Evolutionary conservation across 768 basidiomycete genomes (phyloP).

Genomic region (Dendrothele bispora): DNA sequence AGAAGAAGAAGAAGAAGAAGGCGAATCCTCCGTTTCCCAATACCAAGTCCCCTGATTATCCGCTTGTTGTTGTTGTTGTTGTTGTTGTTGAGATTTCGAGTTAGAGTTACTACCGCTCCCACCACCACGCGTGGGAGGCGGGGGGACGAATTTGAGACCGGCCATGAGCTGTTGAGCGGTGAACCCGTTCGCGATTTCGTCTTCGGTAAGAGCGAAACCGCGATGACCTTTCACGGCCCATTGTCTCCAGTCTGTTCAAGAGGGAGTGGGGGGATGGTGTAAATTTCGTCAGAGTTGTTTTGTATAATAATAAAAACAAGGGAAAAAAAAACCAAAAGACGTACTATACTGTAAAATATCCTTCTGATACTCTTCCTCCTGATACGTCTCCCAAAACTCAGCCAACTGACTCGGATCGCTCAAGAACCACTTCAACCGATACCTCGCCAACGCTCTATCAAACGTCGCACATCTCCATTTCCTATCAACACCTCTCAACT

Average conservation of each 20-base stretch:
- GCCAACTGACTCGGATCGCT: constrained; percentile 33
- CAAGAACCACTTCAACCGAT: constrained; percentile 43
- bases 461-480: constrained; percentile 40
- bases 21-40: constrained; percentile 5
- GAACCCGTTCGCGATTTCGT: constrained; percentile 13
- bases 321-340: not conserved
- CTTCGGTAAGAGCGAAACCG: constrained; percentile 12
- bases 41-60: not conserved
- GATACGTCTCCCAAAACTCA: constrained; percentile 33
- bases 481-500: constrained; percentile 25
- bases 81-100: too few relatives aligned
- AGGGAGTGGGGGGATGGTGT: not conserved
- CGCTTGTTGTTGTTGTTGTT: too few relatives aligned
- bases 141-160: too few relatives aligned
- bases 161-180: constrained; percentile 10
- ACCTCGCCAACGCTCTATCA: constrained; percentile 42
- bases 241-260: constrained; percentile 9
- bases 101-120: too few relatives aligned
- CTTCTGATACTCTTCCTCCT: constrained; percentile 20
- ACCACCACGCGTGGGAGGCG: too few relatives aligned
- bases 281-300: too few relatives aligned
- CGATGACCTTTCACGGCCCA: constrained; percentile 13
- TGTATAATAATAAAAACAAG: not conserved
- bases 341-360: constrained; percentile 12
- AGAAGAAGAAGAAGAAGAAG: too few relatives aligned